phyloP scores from a whole-genome alignment of 2,329 filamentous ascomycete genomes.

The Aureobasidium sp. region DNA sequence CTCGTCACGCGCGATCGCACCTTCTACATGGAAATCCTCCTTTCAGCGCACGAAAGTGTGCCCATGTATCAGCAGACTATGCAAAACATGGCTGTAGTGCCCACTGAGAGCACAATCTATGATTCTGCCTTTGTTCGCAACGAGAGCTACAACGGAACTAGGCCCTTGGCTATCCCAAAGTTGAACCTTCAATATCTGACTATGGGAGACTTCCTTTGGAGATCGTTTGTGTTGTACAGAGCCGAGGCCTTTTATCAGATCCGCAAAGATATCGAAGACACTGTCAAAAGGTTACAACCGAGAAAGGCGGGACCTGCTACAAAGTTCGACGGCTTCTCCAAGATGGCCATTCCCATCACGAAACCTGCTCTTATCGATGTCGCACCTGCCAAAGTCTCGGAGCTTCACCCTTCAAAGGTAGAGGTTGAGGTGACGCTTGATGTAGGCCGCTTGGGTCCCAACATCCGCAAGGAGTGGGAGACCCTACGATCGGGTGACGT shows the following conservation, averaged over 20 bases:
- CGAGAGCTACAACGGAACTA: slow-evolving; percentile 79
- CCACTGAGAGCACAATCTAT: slow-evolving; percentile 76
- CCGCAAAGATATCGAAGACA: slow-evolving; percentile 79
- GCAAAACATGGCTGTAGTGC: slow-evolving; percentile 65
- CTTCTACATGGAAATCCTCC: slow-evolving; percentile 64
- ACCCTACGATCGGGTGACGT: slow-evolving; percentile 78
- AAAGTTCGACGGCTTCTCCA: slow-evolving; percentile 75
- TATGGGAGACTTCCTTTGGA: slow-evolving; percentile 93
- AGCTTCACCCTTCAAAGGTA: slow-evolving; percentile 74
- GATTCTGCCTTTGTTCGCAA: slow-evolving; percentile 71
- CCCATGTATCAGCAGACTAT: slow-evolving; percentile 77
- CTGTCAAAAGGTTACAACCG: slow-evolving; percentile 71
- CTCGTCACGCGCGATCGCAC: slow-evolving; percentile 56
- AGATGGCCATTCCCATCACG: slow-evolving; percentile 81
- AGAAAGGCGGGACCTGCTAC: slow-evolving; percentile 57
- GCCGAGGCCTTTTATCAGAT: slow-evolving; percentile 92
- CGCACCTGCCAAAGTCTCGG: slow-evolving; percentile 73
- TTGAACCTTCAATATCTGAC: slow-evolving; percentile 93
- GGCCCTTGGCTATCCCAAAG: slow-evolving; percentile 84
- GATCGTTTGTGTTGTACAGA: slow-evolving; percentile 81
- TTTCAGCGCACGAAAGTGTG: slow-evolving; percentile 68
- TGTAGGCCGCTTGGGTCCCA: slow-evolving; percentile 68
- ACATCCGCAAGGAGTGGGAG: slow-evolving; percentile 82
- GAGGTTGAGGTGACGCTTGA: slow-evolving; percentile 82
- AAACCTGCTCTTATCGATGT: slow-evolving; percentile 85